phyloP scores from a whole-genome alignment of 371 early-diverging fungal genomes.

The Haplosporangium sp. region DNA sequence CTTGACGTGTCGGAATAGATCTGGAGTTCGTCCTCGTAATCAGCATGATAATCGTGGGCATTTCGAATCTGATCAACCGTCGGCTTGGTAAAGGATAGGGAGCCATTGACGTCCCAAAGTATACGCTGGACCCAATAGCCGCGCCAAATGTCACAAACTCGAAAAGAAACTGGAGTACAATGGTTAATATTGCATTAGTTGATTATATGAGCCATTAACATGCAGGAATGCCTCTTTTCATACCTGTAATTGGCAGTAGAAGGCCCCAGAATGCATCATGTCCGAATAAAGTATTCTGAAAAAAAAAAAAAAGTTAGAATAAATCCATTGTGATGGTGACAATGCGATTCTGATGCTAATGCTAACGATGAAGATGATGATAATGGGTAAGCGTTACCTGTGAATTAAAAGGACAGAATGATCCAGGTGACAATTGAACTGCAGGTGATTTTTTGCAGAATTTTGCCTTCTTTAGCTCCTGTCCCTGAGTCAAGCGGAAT shows the following conservation, averaged over 20 bases:
- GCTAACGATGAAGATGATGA: too few relatives aligned
- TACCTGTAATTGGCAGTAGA: conserved; percentile 13
- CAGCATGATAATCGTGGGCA: conserved; percentile 4
- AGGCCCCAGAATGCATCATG: conserved; percentile 15
- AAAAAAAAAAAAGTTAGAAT: background rate
- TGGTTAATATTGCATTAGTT: background rate
- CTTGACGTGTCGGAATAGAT: conserved; percentile 8
- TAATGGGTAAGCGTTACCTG: background rate
- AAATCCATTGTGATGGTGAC: background rate
- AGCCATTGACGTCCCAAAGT: conserved; percentile 7
- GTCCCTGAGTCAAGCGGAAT: conserved; percentile 10
- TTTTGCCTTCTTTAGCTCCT: conserved; percentile 8
- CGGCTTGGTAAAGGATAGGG: conserved; percentile 6
- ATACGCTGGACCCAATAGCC: conserved; percentile 11
- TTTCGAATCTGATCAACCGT: conserved; percentile 14
- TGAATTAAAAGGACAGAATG: conserved; percentile 13
- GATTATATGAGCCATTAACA: background rate
- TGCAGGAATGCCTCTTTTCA: background rate
- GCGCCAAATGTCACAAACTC: conserved; percentile 14
- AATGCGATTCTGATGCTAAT: background rate
- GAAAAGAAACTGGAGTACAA: conserved; percentile 1
- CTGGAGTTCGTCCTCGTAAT: conserved; percentile 8
- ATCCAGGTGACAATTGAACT: conserved; percentile 1
- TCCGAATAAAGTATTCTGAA: conserved; percentile 9
- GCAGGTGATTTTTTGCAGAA: conserved; percentile 16